These are phyloP conservation scores for Pseudocercospora ulei DNA, from an alignment of 2,329 filamentous ascomycete species.

Conservation along the genomic window DNA sequence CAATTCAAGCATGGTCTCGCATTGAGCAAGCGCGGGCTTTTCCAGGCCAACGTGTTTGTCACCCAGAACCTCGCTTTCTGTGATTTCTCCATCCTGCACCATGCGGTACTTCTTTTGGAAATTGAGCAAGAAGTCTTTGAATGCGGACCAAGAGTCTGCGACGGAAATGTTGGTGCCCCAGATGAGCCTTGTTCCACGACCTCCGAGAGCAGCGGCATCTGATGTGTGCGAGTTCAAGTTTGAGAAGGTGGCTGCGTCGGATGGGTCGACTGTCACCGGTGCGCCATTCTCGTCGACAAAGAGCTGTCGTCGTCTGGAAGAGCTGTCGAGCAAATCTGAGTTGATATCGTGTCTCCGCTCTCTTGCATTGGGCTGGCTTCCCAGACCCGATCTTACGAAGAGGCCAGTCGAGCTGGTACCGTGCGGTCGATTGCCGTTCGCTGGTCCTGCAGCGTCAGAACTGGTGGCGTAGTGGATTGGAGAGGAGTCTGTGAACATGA, in stretches of 20 bases:
- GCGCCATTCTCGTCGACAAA: slow-evolving; percentile 58
- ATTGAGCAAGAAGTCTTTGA: slow-evolving; percentile 86
- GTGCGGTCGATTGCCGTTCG: slow-evolving; percentile 50
- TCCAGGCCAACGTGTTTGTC: slow-evolving; percentile 61
- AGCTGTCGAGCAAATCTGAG: slow-evolving; percentile 58
- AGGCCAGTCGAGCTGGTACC: slow-evolving; percentile 59
- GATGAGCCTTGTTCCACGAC: slow-evolving; percentile 69
- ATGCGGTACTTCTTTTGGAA: slow-evolving; percentile 91
- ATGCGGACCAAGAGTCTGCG: slow-evolving; percentile 72
- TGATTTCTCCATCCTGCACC: slow-evolving; percentile 74
- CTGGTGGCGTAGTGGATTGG: slow-evolving; percentile 85
- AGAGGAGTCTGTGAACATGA: slow-evolving; percentile 60
- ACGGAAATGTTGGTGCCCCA: slow-evolving; percentile 98
- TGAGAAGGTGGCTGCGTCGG: slow-evolving; percentile 55
- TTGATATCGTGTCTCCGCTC: slow-evolving; percentile 77
- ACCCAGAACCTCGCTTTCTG: slow-evolving; percentile 57
- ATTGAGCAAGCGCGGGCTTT: slow-evolving; percentile 67
- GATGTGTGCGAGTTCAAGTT: slow-evolving; percentile 73
- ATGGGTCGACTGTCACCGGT: slow-evolving; percentile 45
- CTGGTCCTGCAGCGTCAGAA: slow-evolving; percentile 48
- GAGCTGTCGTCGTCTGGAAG: slow-evolving; percentile 47
- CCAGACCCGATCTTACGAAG: slow-evolving; percentile 60
- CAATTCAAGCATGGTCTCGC: slow-evolving; percentile 84
- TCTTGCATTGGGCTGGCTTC: slow-evolving; percentile 48
- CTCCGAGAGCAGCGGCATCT: slow-evolving; percentile 79